Conservation (phyloP, 371 early-diverging fungal genomes). For the Mortierella sp. region DNA sequence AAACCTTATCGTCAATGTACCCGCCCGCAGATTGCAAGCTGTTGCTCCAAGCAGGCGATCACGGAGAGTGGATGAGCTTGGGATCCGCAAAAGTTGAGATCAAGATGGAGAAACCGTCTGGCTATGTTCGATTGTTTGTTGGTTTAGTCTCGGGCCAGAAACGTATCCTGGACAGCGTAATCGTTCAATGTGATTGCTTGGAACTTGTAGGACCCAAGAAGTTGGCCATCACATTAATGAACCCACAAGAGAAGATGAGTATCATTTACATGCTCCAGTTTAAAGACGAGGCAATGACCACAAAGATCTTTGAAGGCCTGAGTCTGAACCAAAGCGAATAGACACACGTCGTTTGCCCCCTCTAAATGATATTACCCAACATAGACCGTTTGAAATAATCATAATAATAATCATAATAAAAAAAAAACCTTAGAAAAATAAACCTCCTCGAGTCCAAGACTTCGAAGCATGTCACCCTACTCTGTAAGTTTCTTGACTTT, state of each 20-base stretch:
- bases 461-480: too few relatives aligned
- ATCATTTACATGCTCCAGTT: slow-evolving; percentile 57
- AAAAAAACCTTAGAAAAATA: too few relatives aligned
- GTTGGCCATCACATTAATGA: slow-evolving; percentile 51
- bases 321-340: slow-evolving; percentile 49
- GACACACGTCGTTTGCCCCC: not conserved
- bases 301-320: slow-evolving; percentile 52
- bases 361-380: not conserved
- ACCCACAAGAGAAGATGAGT: slow-evolving; percentile 57
- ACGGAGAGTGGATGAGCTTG: slow-evolving; percentile 54
- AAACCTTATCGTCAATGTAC: slow-evolving; percentile 42
- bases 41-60: slow-evolving; percentile 54
- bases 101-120: slow-evolving; percentile 53
- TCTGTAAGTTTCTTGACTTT: too few relatives aligned
- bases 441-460: too few relatives aligned
- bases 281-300: slow-evolving; percentile 48
- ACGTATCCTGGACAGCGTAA: slow-evolving; percentile 51
- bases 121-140: slow-evolving; percentile 50
- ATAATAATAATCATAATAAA: not conserved
- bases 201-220: slow-evolving; percentile 56
- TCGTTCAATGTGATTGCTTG: slow-evolving; percentile 52
- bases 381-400: not conserved
- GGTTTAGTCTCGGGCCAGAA: slow-evolving; percentile 31
- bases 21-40: slow-evolving; percentile 53
- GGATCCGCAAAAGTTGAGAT: slow-evolving; percentile 44